phyloP scores from a whole-genome alignment of 2,329 filamentous ascomycete genomes.

The Pyricularia pennisetigena region DNA sequence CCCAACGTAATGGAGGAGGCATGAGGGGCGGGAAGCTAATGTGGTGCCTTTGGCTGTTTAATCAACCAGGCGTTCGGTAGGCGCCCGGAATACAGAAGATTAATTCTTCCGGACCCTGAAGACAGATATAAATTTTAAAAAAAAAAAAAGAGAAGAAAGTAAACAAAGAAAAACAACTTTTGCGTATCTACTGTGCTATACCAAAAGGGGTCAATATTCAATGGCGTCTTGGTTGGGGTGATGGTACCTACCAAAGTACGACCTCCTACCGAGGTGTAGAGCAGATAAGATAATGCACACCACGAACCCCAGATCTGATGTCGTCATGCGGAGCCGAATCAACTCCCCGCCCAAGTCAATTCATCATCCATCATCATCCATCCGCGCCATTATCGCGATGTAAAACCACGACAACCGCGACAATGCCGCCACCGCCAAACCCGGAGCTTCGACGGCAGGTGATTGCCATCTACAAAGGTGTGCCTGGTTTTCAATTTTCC shows the following conservation, averaged over 20 bases:
- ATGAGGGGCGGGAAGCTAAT: neutral
- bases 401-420: neutral
- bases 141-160: too few species aligned
- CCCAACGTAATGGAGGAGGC: neutral
- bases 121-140: too few species aligned
- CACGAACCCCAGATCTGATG: neutral
- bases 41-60: too few species aligned
- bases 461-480: slow-evolving; percentile 83
- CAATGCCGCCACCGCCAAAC: slow-evolving; percentile 26
- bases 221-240: neutral
- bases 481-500: too few species aligned
- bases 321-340: neutral
- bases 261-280: neutral
- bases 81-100: too few species aligned
- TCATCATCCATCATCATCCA: neutral
- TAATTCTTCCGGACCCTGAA: too few species aligned
- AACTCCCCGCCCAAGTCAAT: neutral
- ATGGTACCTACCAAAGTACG: neutral
- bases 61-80: too few species aligned
- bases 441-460: slow-evolving; percentile 63
- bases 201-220: neutral
- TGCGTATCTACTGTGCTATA: too few species aligned
- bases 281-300: neutral
- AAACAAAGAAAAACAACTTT: too few species aligned
- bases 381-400: neutral